Evolutionary conservation across 169 alveolate species (phyloP), one percentile per base, ranked within the genome.

Genomic region (Plasmodium berghei): DNA sequence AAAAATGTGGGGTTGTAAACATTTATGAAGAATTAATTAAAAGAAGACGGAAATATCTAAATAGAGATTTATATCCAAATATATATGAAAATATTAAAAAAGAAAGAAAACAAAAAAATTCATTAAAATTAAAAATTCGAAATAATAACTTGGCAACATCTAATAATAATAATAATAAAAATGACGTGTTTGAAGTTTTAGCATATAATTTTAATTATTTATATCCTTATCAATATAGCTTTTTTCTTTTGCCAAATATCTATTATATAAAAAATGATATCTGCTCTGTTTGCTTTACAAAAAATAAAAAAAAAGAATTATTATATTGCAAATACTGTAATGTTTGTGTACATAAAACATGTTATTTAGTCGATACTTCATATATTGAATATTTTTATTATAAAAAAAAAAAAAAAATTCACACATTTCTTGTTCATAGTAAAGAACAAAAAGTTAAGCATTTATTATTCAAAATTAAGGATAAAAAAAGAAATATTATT

Each of bases 51-150:
- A 83, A 83, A 72, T 83, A 83, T 61, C 52, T 83, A 12, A 83
- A 83, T 28, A 71, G 90, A 61, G 90, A 83, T 83, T 42, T 83
- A 22, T 83, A 83, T 56, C 90, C 90, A 2, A 83, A 72, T 42
- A 83, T 83, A 10, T 83, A 83, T 46, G 90, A 83, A 69, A 83
- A 72, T 49, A 83, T 67, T 56, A 83, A 83, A 49, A 83, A 83
- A 72, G 90, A 83, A 48, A 67, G 90, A 62, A 83, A 83, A 61
- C 90, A 28, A 1, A 83, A 83, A 28, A 83, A 45, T 58, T 56
- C 90, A 3, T 26, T 83, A 1, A 83, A 83, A 45, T 83, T 67
- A 42, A 83, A 83, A 55, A 46, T 46, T 24, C 52, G 72, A 12
- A 67, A 70, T 48, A 70, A 24, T 40, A 20, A 26, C 5, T 48